These are phyloP conservation scores for Alliaria petiolata DNA, from an alignment of 345 rosid species.

Conservation along the genomic window DNA sequence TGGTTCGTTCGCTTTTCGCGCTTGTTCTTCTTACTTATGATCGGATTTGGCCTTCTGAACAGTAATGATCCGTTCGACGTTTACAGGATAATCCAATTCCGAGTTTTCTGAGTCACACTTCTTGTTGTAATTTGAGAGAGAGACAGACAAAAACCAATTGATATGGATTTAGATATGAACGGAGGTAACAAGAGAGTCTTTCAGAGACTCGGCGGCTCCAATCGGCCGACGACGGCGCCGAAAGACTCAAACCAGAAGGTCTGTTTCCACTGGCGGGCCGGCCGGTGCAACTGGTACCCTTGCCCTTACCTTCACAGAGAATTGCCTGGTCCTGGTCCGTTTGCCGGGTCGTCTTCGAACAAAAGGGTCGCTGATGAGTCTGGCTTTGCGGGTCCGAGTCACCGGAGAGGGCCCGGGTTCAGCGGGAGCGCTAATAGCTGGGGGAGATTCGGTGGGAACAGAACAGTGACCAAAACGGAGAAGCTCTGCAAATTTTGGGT, in stretches of 20 bases:
- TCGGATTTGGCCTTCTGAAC: constrained; percentile 10
- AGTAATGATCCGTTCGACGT: constrained; percentile 14
- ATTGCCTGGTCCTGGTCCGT: constrained; percentile 34
- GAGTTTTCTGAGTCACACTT: neutral
- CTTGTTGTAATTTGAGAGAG: neutral
- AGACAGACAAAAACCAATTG: neutral
- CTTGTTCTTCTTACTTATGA: constrained; percentile 3
- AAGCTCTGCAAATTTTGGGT: constrained; percentile 81
- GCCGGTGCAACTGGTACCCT: constrained; percentile 64
- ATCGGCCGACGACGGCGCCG: constrained; percentile 29
- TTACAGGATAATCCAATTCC: constrained; percentile 7
- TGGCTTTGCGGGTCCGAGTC: constrained; percentile 51
- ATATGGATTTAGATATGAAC: constrained; percentile 70
- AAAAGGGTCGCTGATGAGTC: constrained; percentile 68
- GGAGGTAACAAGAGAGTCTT: constrained; percentile 67
- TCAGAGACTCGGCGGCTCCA: constrained; percentile 49
- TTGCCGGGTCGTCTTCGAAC: constrained; percentile 18
- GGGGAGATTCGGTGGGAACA: constrained; percentile 60
- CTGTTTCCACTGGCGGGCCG: constrained; percentile 88
- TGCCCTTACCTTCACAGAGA: constrained; percentile 79
- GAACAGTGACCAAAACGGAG: constrained; percentile 50
- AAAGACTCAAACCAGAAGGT: constrained; percentile 53
- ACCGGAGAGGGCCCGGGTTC: constrained; percentile 52
- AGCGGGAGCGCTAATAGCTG: constrained; percentile 35
- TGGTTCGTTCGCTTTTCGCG: too few species aligned